Conservation (phyloP, 352 stramenopile genomes). For the Phytophthora kernoviae region DNA sequence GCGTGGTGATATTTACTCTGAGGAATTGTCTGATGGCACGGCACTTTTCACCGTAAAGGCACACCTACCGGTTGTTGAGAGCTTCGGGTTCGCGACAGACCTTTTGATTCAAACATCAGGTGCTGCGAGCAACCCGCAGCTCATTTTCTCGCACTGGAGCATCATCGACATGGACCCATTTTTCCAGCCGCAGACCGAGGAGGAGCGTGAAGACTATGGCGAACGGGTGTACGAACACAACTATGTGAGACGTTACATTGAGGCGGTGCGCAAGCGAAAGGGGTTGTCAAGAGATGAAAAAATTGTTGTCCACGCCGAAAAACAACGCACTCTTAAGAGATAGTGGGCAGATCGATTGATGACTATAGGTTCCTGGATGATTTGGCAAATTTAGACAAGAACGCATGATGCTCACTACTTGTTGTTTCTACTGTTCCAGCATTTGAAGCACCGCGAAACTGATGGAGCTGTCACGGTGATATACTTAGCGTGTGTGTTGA, state of each 20-base stretch:
- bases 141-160: constrained; percentile 96
- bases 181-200: constrained; percentile 95
- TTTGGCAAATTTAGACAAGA: not conserved
- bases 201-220: constrained; percentile 96
- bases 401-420: no score
- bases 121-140: constrained; percentile 94
- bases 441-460: no score
- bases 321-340: constrained; percentile 95
- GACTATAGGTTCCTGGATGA: not conserved
- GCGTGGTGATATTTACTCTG: constrained; percentile 88
- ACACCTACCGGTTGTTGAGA: constrained; percentile 94
- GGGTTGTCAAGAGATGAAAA: constrained; percentile 94
- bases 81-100: constrained; percentile 93
- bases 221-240: constrained; percentile 94
- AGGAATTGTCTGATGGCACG: constrained; percentile 92
- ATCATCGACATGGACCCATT: constrained; percentile 96
- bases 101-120: constrained; percentile 94
- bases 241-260: constrained; percentile 94
- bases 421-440: no score
- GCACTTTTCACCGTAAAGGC: constrained; percentile 95
- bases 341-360: constrained; percentile 28
- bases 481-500: no score
- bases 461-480: no score
- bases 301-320: constrained; percentile 96
- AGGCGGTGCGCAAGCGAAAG: constrained; percentile 94